Base-by-base conservation (phyloP, 768 basidiomycete genomes). In the Russula griseocarnosa region DNA sequence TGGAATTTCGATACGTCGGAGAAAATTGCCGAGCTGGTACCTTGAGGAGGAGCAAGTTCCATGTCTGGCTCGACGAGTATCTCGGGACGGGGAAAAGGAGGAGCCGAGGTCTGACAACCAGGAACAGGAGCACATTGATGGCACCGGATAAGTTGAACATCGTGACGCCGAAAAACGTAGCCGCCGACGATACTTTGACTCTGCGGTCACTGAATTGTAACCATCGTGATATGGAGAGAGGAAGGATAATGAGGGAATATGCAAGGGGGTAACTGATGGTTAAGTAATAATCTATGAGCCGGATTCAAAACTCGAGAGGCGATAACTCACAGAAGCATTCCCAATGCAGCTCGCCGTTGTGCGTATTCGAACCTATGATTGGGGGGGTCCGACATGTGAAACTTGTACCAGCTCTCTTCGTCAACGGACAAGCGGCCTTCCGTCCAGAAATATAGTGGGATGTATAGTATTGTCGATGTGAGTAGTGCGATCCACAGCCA, bases 81-180 rank as follows among this genome's bases (percentile, higher is more conserved):
- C 4, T 55, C 47, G 0, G 60, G 60, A 3, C 50, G 62, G 18
- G 36, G 52, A 78, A 78, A 13, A 79, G 71, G 32, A 72, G 70
- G 2, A 76, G 71, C 34, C 72, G 71, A 3, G 76, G 77, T 24
- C 76, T 74, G 18, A 76, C 75, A 22, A 66, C 62, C 28, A 78
- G 68, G 38, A 79, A 68, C 7, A 81, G 72, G 24, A 76, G 38
- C 14, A 79, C 79, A 56, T 80, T 81, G 55, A 74, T 64, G 40
- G 72, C 67, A 13, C 80, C 80, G 49, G 76, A 78, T 59, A 79
- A 75, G 8, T 71, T 69, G 63, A 74, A 79, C n/a, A 77, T 58
- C 6, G 71, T 60, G n/a, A 70, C 61, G 34, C 71, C 75, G 28
- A 70, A 68, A 51, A 79, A 73, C 16, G 71, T 77, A 32, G 74